A percentile compares a stretch with the other conserved stretches of the same genome.
Conservation (phyloP, 208 protist genomes). For the Crithidia mellificae region DNA sequence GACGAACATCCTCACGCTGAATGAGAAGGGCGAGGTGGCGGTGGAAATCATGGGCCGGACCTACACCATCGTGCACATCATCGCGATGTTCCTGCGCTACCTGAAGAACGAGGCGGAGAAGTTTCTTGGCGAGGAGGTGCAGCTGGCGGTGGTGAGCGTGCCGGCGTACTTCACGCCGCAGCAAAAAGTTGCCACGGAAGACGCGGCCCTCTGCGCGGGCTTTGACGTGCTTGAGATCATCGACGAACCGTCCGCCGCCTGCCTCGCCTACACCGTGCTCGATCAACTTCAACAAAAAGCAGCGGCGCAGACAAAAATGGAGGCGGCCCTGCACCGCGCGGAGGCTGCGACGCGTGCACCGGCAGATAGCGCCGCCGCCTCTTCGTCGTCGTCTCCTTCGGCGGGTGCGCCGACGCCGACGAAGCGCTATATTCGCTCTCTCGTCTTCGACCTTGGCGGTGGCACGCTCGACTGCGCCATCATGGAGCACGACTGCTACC, state of each 20-base stretch:
- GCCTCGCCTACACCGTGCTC: conserved; percentile 86
- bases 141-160: conserved; percentile 88
- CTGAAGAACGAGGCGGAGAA: conserved; percentile 87
- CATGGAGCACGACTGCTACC: conserved; percentile 81
- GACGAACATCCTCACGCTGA: conserved; percentile 87
- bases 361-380: neutral
- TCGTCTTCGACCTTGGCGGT: conserved; percentile 92
- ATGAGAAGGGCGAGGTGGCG: conserved; percentile 86
- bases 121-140: conserved; percentile 81
- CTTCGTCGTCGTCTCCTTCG: neutral
- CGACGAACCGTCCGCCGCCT: conserved; percentile 91
- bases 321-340: neutral
- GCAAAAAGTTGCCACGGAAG: conserved; percentile 93
- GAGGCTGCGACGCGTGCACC: neutral
- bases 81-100: conserved; percentile 92
- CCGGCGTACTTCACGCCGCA: conserved; percentile 92
- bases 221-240: conserved; percentile 94
- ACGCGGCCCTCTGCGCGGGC: conserved; percentile 87
- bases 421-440: conserved; percentile 62
- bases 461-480: conserved; percentile 91
- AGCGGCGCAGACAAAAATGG: neutral
- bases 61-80: conserved; percentile 92
- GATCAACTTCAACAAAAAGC: conserved; percentile 18
- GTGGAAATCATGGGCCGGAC: conserved; percentile 88
- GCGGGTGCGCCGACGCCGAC: neutral